Conservation (phyloP, 2,329 filamentous ascomycete species). For the Microdochium trichocladiopsis region DNA sequence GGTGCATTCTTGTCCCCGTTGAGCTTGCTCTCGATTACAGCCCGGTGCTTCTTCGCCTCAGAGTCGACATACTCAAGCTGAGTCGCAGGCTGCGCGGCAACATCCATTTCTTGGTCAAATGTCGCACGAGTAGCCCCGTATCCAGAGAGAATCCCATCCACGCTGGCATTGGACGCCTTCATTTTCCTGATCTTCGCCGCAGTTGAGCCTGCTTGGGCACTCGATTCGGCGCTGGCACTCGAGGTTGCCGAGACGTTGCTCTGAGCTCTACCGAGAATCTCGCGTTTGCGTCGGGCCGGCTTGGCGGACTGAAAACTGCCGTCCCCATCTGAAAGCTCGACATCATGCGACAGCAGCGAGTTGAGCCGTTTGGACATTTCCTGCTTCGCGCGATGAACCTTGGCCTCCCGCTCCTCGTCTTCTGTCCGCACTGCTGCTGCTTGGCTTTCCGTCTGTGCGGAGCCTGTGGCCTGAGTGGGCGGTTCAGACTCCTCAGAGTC, state of each 20-base stretch:
- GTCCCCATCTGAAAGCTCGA: constrained; percentile 4
- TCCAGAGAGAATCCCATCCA: constrained; percentile 6
- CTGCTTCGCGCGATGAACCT: constrained; percentile 1
- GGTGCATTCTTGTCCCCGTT: not conserved
- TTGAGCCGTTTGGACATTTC: constrained; percentile 17
- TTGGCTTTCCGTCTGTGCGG: constrained; percentile 3
- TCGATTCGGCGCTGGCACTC: constrained; percentile 37
- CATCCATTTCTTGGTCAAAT: constrained; percentile 5
- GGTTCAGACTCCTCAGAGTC: constrained; percentile 28
- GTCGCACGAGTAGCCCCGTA: constrained; percentile 3
- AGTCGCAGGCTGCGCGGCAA: constrained; percentile 32
- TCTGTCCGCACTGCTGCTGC: constrained; percentile 2
- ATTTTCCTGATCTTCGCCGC: not conserved
- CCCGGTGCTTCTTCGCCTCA: constrained; percentile 30
- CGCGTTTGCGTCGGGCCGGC: constrained; percentile 27
- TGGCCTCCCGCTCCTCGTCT: constrained; percentile 10
- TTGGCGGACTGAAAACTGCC: constrained; percentile 2
- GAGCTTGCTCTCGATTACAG: constrained; percentile 14
- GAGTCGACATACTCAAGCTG: constrained; percentile 48
- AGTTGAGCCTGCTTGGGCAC: constrained; percentile 6
- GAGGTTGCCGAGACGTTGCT: constrained; percentile 46
- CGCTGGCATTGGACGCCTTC: constrained; percentile 6
- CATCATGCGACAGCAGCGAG: constrained; percentile 11
- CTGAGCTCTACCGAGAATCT: constrained; percentile 50
- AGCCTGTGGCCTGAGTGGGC: constrained; percentile 8